Base-by-base conservation (phyloP, 495 filamentous ascomycete species). In the Margaritispora aquatica region DNA sequence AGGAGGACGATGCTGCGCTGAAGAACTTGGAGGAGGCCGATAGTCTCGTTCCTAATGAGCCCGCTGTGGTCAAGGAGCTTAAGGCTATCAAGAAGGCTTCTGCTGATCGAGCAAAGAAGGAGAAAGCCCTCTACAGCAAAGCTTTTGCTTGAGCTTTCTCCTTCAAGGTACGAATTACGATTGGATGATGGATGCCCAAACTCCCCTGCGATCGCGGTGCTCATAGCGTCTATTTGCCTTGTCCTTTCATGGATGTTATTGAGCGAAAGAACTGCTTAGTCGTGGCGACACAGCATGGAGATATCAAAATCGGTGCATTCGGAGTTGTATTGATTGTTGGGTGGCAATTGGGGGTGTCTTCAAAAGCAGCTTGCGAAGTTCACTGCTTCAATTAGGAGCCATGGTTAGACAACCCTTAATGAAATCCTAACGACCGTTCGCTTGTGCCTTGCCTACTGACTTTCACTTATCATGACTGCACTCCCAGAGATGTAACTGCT, bases 111-210 rank as follows among this genome's bases (percentile, higher is more conserved):
- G 77, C 82, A 61, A 86, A 87, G 69, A 95, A 89, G 79, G 90
- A 97, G 77, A 93, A 90, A 78, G 88, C 84, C 29, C 88, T 87
- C 26, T 94, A 90, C 68, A 84, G 84, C 75, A 96, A 92, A 77
- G 92, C 92, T 76, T 97, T 97, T 67, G 51, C 63, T 13, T 68
- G 54, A 65, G 23, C 11, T 11, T 44, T 44, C 15, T 3, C 15
- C 15, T 17, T 27, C 27, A 8, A 48, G 21, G n/a, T 11, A 55
- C 44, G 54, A 47, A 26, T 44, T 44, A 44, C 38, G 38, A 44
- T 38, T 41, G 11, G 19, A 55, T 41, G 52, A 44, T n/a, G 15
- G 38, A 9, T 3, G 38, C 3, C 19, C 3, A n/a, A 9, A 44
- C 10, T 44, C 3, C 17, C 19, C 8, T 8, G 7, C 38, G n/a